Conservation (phyloP, 1,284 basidiomycete species). For the Porogramme epimiltina region DNA sequence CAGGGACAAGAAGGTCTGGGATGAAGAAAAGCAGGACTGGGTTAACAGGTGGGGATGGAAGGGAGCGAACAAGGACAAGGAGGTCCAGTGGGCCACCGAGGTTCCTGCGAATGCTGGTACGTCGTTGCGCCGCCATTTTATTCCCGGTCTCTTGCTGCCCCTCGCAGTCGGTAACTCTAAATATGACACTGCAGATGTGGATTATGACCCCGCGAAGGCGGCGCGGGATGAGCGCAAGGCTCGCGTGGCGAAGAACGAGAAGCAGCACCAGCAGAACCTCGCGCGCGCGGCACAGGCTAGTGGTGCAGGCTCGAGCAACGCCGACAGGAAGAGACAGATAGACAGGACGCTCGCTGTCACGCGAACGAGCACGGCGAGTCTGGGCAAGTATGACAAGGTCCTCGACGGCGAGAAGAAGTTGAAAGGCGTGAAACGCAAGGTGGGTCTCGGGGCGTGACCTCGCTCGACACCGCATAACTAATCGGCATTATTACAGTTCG, state of each 20-base stretch:
- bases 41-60: constrained; percentile 91
- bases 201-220: constrained; percentile 78
- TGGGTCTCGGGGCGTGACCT: constrained; percentile 35
- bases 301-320: constrained; percentile 30
- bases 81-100: constrained; percentile 93
- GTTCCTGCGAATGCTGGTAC: constrained; percentile 84
- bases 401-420: constrained; percentile 91
- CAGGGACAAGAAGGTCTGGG: constrained; percentile 87
- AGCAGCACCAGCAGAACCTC: constrained; percentile 80
- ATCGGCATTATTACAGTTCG: constrained; percentile 62
- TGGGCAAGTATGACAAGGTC: constrained; percentile 91
- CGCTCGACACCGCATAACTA: too few relatives aligned
- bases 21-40: constrained; percentile 95
- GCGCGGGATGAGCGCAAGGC: constrained; percentile 81
- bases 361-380: constrained; percentile 87
- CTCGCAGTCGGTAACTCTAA: too few relatives aligned
- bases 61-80: constrained; percentile 88
- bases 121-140: constrained; percentile 30
- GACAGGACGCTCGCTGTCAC: constrained; percentile 79
- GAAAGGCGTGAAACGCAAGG: constrained; percentile 92
- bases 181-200: constrained; percentile 50
- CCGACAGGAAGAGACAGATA: constrained; percentile 70
- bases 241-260: constrained; percentile 84
- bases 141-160: neutral
- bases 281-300: constrained; percentile 51